Base-by-base conservation (phyloP, 164 flowering plant genomes). In the Vitis cinerea region DNA sequence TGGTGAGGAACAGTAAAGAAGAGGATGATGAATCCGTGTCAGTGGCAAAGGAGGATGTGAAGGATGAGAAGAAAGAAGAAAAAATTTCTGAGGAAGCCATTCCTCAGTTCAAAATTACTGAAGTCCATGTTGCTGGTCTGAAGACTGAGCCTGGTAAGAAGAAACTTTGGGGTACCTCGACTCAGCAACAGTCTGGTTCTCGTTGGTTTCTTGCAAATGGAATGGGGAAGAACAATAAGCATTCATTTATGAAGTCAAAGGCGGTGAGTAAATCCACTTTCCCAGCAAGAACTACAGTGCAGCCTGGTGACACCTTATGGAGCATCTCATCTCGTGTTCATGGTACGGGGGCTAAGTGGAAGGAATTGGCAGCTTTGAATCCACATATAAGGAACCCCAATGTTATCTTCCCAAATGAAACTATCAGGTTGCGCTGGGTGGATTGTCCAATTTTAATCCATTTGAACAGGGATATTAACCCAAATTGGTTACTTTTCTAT, bases 151-250 rank as follows among this genome's bases (percentile, higher is more conserved):
- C 86, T 3, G 76, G 71, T 16, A 80, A 80, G 71, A 80, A 79
- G 78, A 81, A 83, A 64, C 74, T 77, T 13, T 87, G 89, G 89
- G 89, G 91, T 56, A 72, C 70, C 1, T 64, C 71, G 52, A 73
- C 66, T 60, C 98, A 95, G 74, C 90, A 89, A 68, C 90, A 88
- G 53, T 84, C 98, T 30, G 99, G 97, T 30, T 90, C 99, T 5
- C 93, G 97, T n/a, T 96, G 99, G 98, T 78, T 93, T 80, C 78
- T 89, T 57, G 97, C 97, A 1, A 82, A 80, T 67, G 97, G 95
- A 52, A 90, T 91, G 94, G 94, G 96, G 31, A 93, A 95, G 79
- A 78, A 57, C 74, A 86, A 81, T 56, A 90, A 90, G 77, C 79
- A 83, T 74, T 90, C 94, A 19, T 64, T 88, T 55, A 71, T 88